phyloP scores from a whole-genome alignment of 805 yeast species.

The Candida chilensis region DNA sequence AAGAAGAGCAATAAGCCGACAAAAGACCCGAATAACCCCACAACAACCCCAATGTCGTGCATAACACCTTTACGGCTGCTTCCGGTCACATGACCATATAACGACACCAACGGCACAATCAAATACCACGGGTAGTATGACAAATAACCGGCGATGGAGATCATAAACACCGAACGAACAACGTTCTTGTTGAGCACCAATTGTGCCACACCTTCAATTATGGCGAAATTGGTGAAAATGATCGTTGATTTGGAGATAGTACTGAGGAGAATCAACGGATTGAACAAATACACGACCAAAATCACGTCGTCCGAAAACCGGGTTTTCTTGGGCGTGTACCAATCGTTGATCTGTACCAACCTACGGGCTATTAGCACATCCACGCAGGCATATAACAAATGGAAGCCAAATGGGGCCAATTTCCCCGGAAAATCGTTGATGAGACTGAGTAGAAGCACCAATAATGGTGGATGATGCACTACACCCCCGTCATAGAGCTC shows the following conservation, averaged over 20 bases:
- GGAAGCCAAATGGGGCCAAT: conserved; percentile 8
- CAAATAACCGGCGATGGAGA: conserved; percentile 59
- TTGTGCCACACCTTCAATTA: conserved; percentile 38
- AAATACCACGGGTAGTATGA: conserved; percentile 55
- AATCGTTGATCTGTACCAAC: conserved; percentile 39
- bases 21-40: conserved; percentile 7
- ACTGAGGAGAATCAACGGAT: conserved; percentile 70
- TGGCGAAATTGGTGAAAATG: conserved; percentile 47
- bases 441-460: conserved; percentile 41
- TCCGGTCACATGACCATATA: conserved; percentile 6
- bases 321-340: conserved; percentile 14
- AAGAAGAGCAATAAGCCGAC: conserved; percentile 16
- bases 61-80: conserved; percentile 2
- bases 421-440: conserved; percentile 14
- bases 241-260: conserved; percentile 62
- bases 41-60: conserved; percentile 4
- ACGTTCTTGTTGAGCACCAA: conserved; percentile 27
- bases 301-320: conserved; percentile 29
- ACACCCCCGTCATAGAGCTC: conserved; percentile 80
- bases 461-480: conserved; percentile 76
- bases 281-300: conserved; percentile 62
- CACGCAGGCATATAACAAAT: conserved; percentile 41
- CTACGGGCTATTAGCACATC: conserved; percentile 53
- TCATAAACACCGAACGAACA: conserved; percentile 34
- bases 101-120: conserved; percentile 43